Conservation (phyloP, 257 asterid species). For the Schizonepeta tenuifolia region DNA sequence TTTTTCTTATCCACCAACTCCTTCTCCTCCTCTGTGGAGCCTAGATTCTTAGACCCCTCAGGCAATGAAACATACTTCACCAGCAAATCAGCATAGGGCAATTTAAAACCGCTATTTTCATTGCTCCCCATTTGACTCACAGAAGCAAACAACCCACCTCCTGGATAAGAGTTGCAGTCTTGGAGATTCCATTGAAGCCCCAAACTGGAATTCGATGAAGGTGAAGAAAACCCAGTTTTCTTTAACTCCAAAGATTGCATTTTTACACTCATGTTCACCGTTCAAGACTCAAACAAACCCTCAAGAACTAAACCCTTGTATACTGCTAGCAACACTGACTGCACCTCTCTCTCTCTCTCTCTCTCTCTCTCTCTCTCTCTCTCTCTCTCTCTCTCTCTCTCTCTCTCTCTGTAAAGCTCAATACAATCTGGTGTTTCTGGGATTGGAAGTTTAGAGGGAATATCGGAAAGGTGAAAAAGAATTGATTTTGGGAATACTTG, state of each 20-base stretch:
- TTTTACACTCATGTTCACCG: slow-evolving; percentile 47
- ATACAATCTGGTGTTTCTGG: slow-evolving; percentile 13
- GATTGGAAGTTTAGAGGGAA: not conserved
- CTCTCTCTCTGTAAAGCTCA: not conserved
- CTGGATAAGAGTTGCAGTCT: slow-evolving; percentile 56
- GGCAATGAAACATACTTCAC: slow-evolving; percentile 67
- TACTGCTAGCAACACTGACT: not conserved
- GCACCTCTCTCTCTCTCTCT: no score
- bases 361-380: not conserved
- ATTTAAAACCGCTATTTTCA: slow-evolving; percentile 63
- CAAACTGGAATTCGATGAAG: slow-evolving; percentile 54
- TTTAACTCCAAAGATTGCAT: slow-evolving; percentile 55
- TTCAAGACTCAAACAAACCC: slow-evolving; percentile 23
- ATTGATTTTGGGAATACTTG: slow-evolving; percentile 40
- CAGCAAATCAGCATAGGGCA: slow-evolving; percentile 68
- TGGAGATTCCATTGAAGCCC: slow-evolving; percentile 67
- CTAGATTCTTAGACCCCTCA: slow-evolving; percentile 58
- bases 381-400: not conserved
- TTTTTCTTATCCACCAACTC: slow-evolving; percentile 46
- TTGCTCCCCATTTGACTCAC: slow-evolving; percentile 76
- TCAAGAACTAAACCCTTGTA: slow-evolving; percentile 10
- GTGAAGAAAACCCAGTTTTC: slow-evolving; percentile 47
- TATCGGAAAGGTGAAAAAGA: slow-evolving; percentile 29
- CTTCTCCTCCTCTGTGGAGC: slow-evolving; percentile 54
- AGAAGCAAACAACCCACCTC: slow-evolving; percentile 92